Evolutionary conservation across 1,284 basidiomycete species (phyloP).

Genomic region (Boletus semigastroideus): DNA sequence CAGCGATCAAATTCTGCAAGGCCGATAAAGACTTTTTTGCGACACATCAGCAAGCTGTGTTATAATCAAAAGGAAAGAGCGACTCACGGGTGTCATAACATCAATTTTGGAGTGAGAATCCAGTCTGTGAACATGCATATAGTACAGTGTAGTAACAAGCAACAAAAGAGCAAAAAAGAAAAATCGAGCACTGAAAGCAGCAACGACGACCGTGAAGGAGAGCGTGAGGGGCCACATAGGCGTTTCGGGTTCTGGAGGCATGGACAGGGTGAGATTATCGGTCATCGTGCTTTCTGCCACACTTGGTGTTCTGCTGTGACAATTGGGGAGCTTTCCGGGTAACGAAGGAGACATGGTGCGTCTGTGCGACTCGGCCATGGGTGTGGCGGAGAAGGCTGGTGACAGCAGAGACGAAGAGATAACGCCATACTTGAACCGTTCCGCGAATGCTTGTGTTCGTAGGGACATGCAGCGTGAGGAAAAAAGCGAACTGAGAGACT

Average conservation of each 20-base stretch:
- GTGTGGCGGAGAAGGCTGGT: conserved; percentile 40
- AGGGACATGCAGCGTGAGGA: conserved; percentile 16
- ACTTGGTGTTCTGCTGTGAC: conserved; percentile 44
- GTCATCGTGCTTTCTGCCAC: conserved; percentile 28
- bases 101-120: conserved; percentile 43
- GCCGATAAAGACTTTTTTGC: conserved; percentile 54
- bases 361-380: conserved; percentile 29
- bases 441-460: conserved; percentile 54
- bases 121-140: conserved; percentile 39
- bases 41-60: background rate
- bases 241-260: conserved; percentile 32
- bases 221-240: conserved; percentile 42
- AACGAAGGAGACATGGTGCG: conserved; percentile 37
- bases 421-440: conserved; percentile 83
- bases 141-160: conserved; percentile 42
- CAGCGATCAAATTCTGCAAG: conserved; percentile 61
- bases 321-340: conserved; percentile 43
- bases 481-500: conserved; percentile 34
- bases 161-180: conserved; percentile 46
- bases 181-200: conserved; percentile 50
- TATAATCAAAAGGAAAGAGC: background rate
- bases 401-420: conserved; percentile 78
- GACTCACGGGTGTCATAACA: conserved; percentile 52
- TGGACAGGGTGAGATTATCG: conserved; percentile 25
- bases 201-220: conserved; percentile 38